A percentile compares a stretch with the other conserved stretches of the same genome.
phyloP scores from a whole-genome alignment of 2,329 filamentous ascomycete species.

The Talaromyces sp. region DNA sequence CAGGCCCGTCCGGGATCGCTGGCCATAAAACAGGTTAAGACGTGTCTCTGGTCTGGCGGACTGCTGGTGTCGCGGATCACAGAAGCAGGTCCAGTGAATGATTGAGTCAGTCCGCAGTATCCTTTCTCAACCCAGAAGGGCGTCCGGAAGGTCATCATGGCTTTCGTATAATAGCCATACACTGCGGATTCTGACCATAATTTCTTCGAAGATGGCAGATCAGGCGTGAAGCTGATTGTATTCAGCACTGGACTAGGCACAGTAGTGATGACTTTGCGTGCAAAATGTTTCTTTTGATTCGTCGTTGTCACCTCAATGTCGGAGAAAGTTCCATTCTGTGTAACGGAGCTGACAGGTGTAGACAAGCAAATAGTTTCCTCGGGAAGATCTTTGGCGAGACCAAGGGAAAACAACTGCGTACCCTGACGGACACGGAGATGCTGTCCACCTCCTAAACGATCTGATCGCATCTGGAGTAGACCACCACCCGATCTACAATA shows the following conservation, averaged over 20 bases:
- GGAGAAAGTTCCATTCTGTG: neutral
- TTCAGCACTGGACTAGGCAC: slow-evolving; percentile 48
- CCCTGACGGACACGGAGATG: slow-evolving; percentile 51
- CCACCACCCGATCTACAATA: slow-evolving; percentile 56
- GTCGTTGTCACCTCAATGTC: neutral
- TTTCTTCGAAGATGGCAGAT: slow-evolving; percentile 45
- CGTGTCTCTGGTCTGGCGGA: slow-evolving; percentile 23
- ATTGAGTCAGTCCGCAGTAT: slow-evolving; percentile 40
- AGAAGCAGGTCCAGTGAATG: slow-evolving; percentile 37
- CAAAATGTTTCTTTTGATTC: slow-evolving; percentile 25
- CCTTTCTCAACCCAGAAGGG: slow-evolving; percentile 47
- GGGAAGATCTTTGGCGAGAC: neutral
- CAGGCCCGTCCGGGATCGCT: slow-evolving; percentile 25
- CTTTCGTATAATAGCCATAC: slow-evolving; percentile 1
- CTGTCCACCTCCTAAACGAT: slow-evolving; percentile 53
- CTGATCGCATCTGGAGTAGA: slow-evolving; percentile 52
- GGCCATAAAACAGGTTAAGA: slow-evolving; percentile 43
- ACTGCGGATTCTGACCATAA: slow-evolving; percentile 9
- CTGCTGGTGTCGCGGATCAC: slow-evolving; percentile 45
- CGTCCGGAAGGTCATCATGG: slow-evolving; percentile 28
- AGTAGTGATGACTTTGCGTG: slow-evolving; percentile 49
- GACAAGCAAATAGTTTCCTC: slow-evolving; percentile 25
- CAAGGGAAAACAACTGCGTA: slow-evolving; percentile 42
- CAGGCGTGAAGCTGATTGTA: slow-evolving; percentile 48
- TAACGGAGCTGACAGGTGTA: slow-evolving; percentile 18